Evolutionary conservation across 768 basidiomycete species (phyloP).

Genomic region (Crucibulum laeve): DNA sequence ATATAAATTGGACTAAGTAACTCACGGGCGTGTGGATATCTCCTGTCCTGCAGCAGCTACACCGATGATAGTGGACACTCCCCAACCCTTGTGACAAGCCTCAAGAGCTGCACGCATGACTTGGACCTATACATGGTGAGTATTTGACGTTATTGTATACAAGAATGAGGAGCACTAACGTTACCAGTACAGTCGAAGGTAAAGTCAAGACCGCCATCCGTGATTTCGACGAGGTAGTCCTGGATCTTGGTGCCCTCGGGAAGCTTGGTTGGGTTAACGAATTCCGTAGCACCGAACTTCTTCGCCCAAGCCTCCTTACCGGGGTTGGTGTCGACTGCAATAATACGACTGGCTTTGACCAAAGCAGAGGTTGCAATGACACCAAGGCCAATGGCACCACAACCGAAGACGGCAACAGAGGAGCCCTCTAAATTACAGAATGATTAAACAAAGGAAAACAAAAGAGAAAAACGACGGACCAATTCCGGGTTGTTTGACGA

Average conservation of each 20-base stretch:
- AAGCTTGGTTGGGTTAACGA: conserved; percentile 76
- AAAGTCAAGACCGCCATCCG: conserved; percentile 95
- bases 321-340: conserved; percentile 89
- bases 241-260: conserved; percentile 82
- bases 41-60: conserved; percentile 97
- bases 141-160: neutral
- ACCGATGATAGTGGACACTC: conserved; percentile 91
- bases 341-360: conserved; percentile 83
- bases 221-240: conserved; percentile 85
- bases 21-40: conserved; percentile 84
- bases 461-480: conserved; percentile 38
- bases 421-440: conserved; percentile 62
- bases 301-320: conserved; percentile 82
- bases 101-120: conserved; percentile 96
- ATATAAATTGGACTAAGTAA: conserved; percentile 6
- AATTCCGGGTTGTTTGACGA: conserved; percentile 85
- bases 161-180: conserved; percentile 20
- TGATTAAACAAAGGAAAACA: conserved; percentile 1
- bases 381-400: conserved; percentile 94
- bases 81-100: conserved; percentile 99
- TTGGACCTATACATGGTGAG: conserved; percentile 47
- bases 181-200: conserved; percentile 98
- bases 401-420: conserved; percentile 91
- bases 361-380: conserved; percentile 76
- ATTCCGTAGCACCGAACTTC: conserved; percentile 94